Evolutionary conservation across 2,329 filamentous ascomycete genomes (phyloP), one percentile per base, ranked within the genome.

Genomic region (Arthrinium phaeospermum): DNA sequence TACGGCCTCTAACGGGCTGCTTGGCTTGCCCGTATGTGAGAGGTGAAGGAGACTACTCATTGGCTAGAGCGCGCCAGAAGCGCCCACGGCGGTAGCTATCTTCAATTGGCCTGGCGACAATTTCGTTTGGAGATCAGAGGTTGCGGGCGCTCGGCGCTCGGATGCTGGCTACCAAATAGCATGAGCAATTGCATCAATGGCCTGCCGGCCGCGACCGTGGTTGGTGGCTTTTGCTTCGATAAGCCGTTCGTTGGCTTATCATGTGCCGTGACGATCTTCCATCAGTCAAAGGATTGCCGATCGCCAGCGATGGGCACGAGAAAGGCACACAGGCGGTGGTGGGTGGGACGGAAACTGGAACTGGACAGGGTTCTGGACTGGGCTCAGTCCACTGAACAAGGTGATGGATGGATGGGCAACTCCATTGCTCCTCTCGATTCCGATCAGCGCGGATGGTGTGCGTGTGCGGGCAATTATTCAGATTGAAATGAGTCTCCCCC

Each of bases 11-110:
- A 41, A 64, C 4, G 27, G 27, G 27, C 30, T 37, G 22, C 57
- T 61, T 61, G 30, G 53, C 53, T 61, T 61, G 30, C 4, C 53
- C 30, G 53, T 37, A 37, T 19, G 16, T 19, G 27, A 30, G 51
- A 57, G 51, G 51, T 16, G 51, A 57, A 19, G 8, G 51, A 57
- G 27, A 16, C 30, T 37, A 61, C 53, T 22, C 30, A 61, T 61
- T 61, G 30, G 53, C 53, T 61, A 61, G 53, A 61, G 53, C 16
- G 16, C 53, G 53, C 53, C 53, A 61, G 53, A 61, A 61, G 53
- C 53, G 53, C 53, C 53, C 30, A 61, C 30, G 34, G 22, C 53
- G 53, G 22, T 37, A 22, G 53, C 27, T 61, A 16, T 37, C 13
- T 22, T 30, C 53, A 10, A 64, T 37, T 22, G 57, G 57, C 34